phyloP scores from a whole-genome alignment of 768 basidiomycete species.

The Mycena crocata region DNA sequence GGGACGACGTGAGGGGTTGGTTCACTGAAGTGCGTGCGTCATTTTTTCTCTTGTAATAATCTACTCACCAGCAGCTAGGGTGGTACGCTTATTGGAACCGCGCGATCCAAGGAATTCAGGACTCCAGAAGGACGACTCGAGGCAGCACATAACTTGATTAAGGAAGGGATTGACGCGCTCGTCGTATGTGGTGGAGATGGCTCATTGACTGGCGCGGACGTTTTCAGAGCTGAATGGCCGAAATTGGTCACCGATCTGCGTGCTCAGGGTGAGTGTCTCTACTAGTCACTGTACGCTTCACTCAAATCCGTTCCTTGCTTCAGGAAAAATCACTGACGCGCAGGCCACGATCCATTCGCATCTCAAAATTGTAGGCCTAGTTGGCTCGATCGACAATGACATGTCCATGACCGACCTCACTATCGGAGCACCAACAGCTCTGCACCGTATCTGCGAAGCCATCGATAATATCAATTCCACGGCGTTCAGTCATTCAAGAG shows the following conservation, averaged over 20 bases:
- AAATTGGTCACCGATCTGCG: constrained; percentile 78
- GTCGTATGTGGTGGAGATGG: constrained; percentile 99
- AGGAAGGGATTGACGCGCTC: constrained; percentile 96
- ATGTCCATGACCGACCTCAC: constrained; percentile 98
- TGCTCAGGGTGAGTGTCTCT: constrained; percentile 61
- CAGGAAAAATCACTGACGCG: constrained; percentile 80
- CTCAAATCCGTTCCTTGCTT: neutral
- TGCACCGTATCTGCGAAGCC: constrained; percentile 97
- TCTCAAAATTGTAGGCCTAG: constrained; percentile 96
- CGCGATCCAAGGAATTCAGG: constrained; percentile 86
- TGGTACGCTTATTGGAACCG: constrained; percentile 96
- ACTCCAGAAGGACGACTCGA: constrained; percentile 88
- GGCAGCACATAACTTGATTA: constrained; percentile 92
- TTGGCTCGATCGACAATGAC: constrained; percentile 99
- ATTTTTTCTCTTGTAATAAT: neutral
- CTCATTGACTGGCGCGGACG: constrained; percentile 94
- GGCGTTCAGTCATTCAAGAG: constrained; percentile 94
- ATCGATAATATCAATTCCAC: constrained; percentile 99
- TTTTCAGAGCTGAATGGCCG: constrained; percentile 96
- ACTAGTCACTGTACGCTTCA: neutral
- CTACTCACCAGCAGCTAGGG: constrained; percentile 60
- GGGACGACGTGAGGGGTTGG: constrained; percentile 98
- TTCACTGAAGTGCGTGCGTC: constrained; percentile 76
- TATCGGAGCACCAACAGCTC: constrained; percentile 94
- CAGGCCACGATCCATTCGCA: constrained; percentile 81